Base-by-base conservation (phyloP, 148 eudicot species). In the Simmondsia chinensis region DNA sequence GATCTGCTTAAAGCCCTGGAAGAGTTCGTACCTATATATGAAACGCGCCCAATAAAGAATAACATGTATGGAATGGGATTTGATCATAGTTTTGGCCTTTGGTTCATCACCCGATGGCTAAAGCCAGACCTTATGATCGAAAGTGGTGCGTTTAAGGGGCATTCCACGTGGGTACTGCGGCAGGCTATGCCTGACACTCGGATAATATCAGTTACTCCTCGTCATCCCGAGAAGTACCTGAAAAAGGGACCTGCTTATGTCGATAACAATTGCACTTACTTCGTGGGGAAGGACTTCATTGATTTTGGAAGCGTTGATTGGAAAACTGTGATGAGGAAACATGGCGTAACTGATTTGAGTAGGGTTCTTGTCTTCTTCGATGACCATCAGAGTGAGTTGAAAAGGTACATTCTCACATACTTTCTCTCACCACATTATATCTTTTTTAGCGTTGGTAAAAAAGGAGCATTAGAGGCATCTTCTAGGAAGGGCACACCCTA, bases 1-100 rank as follows among this genome's bases (percentile, higher is more conserved):
- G 95, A 91, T 76, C 75, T 85, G 35, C 69, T 82, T 9, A 74
- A 54, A 63, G 97, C 75, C 15, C 59, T 91, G 54, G 83, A 82
- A 70, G 97, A 91, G 59, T 91, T 91, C 64, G 68, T 91, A 37
- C 97, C 89, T 1, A 76, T 91, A 57, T 91, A 91, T 44, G 94
- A 85, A 70, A 79, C 76, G 27, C 73, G 97, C 29, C 95, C 95
- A 32, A 82, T 85, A 15, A 74, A 72, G 61, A 91, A 85, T 57
- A 91, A 91, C 64, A 74, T 91, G 97, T 85, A 56, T 57, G 95
- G 97, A 43, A 85, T 91, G 97, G 97, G 97, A 59, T 91, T 91
- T 44, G 97, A 91, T 69, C 97, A 91, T 72, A 91, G 95, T 62
- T 91, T 91, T 56, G 97, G 95, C 45, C 94, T 91, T 33, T 91